Evolutionary conservation across 2,329 filamentous ascomycete genomes (phyloP), one percentile per base, ranked within the genome.

Genomic region (Beauveria sp.): DNA sequence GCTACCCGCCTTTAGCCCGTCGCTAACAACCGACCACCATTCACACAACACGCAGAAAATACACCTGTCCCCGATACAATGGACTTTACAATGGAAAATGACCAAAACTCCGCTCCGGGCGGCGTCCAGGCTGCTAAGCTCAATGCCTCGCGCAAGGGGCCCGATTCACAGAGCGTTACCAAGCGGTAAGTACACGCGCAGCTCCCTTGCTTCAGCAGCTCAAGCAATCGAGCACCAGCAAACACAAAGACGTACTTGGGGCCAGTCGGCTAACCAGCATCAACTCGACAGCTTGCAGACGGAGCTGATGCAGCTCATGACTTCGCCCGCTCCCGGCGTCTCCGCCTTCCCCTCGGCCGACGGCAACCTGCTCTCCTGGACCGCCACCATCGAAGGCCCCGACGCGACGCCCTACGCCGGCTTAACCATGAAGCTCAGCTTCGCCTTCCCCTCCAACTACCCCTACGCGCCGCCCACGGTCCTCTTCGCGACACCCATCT

Each of bases 281-380:
- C 49, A 46, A 5, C 24, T 42, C 34, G 51, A 61, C 71, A 98
- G 95, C 70, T 83, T 99, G 62, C 95, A 99, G 77, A 96, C 93
- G 54, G 95, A 99, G 77, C 84, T 99, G 68, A 98, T 99, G 93
- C 89, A 95, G 75, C 87, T 99, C 69, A 98, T 99, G 95, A 93
- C 92, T 69, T 93, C 93, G 48, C 88, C 93, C 1, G 93, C 93
- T 0, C 91, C 93, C 16, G 95, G 95, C 67, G 88, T 98, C 71
- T 96, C 93, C 61, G 96, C 96, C 65, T 99, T 99, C 75, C 95
- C 95, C 31, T 88, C 91, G 63, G 88, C 88, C 42, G 91, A 96
- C 72, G 90, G 91, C 73, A 95, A 97, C 79, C 84, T 97, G 65
- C 87, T 96, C 70, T 86, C 87, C 42, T 99, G 95, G 95, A 92